These are phyloP conservation scores for Galeopsis tetrahit DNA, from an alignment of 257 asterid genomes.

Conservation along the genomic window DNA sequence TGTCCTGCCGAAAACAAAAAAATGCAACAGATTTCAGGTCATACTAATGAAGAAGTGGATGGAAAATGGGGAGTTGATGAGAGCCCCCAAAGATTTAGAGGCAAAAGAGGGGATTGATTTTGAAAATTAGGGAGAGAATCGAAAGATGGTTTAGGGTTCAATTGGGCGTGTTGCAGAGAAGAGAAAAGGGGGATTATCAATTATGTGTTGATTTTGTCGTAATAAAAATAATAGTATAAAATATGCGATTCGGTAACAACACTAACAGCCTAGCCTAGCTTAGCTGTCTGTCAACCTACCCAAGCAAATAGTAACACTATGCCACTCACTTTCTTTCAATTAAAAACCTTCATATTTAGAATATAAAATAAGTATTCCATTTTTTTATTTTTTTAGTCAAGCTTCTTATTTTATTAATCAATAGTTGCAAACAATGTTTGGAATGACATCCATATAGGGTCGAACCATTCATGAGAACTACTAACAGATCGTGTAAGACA, in stretches of 20 bases:
- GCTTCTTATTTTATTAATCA: no score
- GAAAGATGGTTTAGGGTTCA: conserved; percentile 44
- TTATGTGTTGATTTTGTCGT: conserved; percentile 8
- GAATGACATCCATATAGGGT: no score
- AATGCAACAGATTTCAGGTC: conserved; percentile 26
- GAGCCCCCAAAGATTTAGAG: conserved; percentile 12
- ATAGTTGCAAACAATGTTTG: no score
- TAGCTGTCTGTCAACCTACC: background rate
- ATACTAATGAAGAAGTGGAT: background rate
- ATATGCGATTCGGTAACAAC: background rate
- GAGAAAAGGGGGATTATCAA: background rate
- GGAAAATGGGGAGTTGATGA: background rate
- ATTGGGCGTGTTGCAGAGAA: conserved; percentile 14
- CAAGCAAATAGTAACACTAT: background rate
- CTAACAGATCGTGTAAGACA: no score
- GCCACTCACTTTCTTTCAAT: no score
- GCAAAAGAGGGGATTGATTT: background rate
- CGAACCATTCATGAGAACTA: no score
- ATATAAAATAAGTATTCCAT: no score
- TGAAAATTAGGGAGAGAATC: background rate
- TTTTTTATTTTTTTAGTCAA: no score
- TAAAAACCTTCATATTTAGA: no score
- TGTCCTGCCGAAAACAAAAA: conserved; percentile 30
- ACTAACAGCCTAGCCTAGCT: no score
- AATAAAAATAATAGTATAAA: background rate